Conservation (phyloP, 352 stramenopile genomes). For the Pythium scleroteichum region DNA sequence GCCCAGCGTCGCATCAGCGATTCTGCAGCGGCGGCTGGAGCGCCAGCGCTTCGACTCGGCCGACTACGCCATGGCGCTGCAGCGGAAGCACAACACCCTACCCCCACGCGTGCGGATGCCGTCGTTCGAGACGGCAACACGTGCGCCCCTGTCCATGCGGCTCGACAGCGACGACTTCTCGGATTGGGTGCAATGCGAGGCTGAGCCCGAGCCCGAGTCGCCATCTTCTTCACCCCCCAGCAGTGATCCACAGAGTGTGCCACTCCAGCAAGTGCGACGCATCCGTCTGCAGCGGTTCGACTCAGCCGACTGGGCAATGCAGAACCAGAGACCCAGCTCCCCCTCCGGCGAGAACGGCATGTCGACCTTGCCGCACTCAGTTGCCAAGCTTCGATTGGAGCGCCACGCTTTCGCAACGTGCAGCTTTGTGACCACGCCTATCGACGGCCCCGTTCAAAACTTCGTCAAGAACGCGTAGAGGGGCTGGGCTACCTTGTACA, state of each 20-base stretch:
- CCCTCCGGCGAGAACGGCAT: background rate
- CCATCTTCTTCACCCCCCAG: background rate
- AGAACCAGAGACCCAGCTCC: constrained; percentile 34
- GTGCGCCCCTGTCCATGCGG: background rate
- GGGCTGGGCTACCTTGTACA: too few relatives aligned
- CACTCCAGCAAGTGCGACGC: constrained; percentile 46
- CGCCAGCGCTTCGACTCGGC: constrained; percentile 79
- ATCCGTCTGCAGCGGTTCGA: constrained; percentile 71
- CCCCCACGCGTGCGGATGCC: background rate
- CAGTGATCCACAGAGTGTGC: constrained; percentile 1
- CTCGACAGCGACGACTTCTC: constrained; percentile 23
- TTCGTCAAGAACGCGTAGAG: constrained; percentile 27
- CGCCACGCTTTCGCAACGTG: constrained; percentile 58
- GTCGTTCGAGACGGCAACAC: background rate
- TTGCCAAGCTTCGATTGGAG: constrained; percentile 63
- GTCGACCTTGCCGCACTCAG: background rate
- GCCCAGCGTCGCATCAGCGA: constrained; percentile 17
- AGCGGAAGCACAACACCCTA: constrained; percentile 23
- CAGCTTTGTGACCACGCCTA: constrained; percentile 37
- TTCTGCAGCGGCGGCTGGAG: constrained; percentile 54
- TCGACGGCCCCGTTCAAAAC: constrained; percentile 24
- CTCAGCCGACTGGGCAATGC: constrained; percentile 69
- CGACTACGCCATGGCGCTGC: constrained; percentile 55
- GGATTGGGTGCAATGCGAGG: constrained; percentile 34
- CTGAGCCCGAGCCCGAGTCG: constrained; percentile 42